These are phyloP conservation scores for Aspergillus pseudoviridinutans DNA, from an alignment of 2,329 filamentous ascomycete genomes.

Conservation along the genomic window DNA sequence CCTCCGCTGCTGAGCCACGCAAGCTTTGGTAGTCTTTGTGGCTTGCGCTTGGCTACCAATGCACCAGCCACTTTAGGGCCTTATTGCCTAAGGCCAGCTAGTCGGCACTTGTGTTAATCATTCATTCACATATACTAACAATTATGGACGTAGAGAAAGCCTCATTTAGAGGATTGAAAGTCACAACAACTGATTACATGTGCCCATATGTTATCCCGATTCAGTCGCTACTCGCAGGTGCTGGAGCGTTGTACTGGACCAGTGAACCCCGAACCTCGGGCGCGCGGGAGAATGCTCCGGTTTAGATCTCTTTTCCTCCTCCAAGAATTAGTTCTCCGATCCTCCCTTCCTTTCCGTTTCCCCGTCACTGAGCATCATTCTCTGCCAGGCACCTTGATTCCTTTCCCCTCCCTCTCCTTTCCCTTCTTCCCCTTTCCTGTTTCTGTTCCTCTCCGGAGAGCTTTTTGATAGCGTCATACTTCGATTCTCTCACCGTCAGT, in stretches of 20 bases:
- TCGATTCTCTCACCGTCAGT: slow-evolving; percentile 20
- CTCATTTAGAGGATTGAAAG: background rate
- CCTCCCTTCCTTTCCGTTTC: slow-evolving; percentile 24
- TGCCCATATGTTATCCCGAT: background rate
- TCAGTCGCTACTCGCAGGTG: background rate
- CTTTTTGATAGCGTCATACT: slow-evolving; percentile 12
- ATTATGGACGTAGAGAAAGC: background rate
- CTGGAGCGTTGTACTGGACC: background rate
- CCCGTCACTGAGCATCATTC: slow-evolving; percentile 17
- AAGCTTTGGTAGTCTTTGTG: slow-evolving; percentile 2
- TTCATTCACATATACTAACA: background rate
- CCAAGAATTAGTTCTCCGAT: slow-evolving; percentile 15
- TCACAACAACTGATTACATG: background rate
- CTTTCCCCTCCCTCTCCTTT: slow-evolving; percentile 12
- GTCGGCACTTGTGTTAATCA: background rate
- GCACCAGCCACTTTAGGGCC: background rate
- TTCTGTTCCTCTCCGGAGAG: slow-evolving; percentile 15
- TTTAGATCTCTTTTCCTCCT: slow-evolving; percentile 17
- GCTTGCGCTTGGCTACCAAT: background rate
- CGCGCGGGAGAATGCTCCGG: slow-evolving; percentile 19
- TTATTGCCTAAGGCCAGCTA: slow-evolving; percentile 11
- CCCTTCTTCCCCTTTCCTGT: slow-evolving; percentile 13
- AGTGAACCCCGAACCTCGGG: slow-evolving; percentile 29
- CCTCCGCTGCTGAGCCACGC: slow-evolving; percentile 13
- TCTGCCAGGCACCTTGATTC: background rate